Evolutionary conservation across 1,284 basidiomycete genomes (phyloP).

Genomic region (Ustilago tritici): DNA sequence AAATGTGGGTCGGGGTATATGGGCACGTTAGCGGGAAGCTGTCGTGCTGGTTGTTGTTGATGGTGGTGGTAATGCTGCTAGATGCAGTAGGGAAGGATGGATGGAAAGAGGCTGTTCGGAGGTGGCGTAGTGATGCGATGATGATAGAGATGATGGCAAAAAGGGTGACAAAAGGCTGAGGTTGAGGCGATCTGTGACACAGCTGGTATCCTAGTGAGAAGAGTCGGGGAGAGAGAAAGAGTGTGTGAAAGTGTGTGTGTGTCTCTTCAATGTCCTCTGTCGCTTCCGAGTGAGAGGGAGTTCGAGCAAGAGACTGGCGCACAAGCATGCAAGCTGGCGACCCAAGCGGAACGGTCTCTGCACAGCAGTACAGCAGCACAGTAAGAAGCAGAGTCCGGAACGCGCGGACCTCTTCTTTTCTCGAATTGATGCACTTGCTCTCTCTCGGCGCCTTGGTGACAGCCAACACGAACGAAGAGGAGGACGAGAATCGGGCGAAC

Average conservation of each 20-base stretch:
- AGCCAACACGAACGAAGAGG: background rate
- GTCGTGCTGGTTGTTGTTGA: background rate
- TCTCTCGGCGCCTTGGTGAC: background rate
- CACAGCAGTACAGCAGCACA: background rate
- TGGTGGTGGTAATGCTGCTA: background rate
- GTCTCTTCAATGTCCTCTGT: background rate
- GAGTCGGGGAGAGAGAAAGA: background rate
- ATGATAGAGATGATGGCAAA: background rate
- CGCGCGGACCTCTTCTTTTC: constrained; percentile 15
- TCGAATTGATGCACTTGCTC: background rate
- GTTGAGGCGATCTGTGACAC: background rate
- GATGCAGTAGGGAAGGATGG: background rate
- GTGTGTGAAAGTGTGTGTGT: background rate
- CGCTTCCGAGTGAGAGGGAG: constrained; percentile 4
- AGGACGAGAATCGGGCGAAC: constrained; percentile 1
- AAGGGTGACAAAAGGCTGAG: background rate
- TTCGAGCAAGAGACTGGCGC: constrained; percentile 4
- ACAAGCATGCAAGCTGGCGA: constrained; percentile 24
- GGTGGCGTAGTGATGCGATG: background rate
- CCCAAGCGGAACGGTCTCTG: constrained; percentile 28
- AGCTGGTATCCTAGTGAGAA: background rate
- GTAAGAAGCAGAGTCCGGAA: background rate
- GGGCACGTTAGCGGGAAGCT: background rate
- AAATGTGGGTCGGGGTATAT: constrained; percentile 3
- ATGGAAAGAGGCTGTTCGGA: background rate